phyloP scores from a whole-genome alignment of 176 grass and related monocot species.

The Paspalum vaginatum region DNA sequence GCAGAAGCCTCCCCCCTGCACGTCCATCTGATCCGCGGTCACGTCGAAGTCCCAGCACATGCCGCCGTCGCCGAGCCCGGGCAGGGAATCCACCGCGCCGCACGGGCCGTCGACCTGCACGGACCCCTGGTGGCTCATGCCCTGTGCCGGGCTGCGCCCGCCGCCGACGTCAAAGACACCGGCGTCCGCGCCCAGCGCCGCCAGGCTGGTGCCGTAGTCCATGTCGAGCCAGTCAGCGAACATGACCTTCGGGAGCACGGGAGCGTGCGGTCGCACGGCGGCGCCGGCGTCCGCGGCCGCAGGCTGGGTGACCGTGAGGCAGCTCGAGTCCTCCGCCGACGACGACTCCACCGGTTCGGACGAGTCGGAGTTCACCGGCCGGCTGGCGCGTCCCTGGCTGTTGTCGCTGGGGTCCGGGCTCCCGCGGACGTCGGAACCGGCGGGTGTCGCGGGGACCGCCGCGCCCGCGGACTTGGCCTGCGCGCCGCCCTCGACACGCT shows the following conservation, averaged over 20 bases:
- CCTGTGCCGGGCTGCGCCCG: slow-evolving; percentile 13
- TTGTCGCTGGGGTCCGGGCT: slow-evolving; percentile 36
- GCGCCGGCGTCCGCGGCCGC: background rate
- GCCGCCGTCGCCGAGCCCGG: slow-evolving; percentile 50
- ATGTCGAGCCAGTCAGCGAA: slow-evolving; percentile 90
- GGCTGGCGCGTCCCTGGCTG: slow-evolving; percentile 24
- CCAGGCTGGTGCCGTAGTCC: slow-evolving; percentile 54
- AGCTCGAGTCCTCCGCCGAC: slow-evolving; percentile 56
- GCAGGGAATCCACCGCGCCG: slow-evolving; percentile 36
- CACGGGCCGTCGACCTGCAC: slow-evolving; percentile 43
- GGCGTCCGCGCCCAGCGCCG: slow-evolving; percentile 26
- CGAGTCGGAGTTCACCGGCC: slow-evolving; percentile 50
- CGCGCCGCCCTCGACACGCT: slow-evolving; percentile 58
- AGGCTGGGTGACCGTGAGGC: slow-evolving; percentile 41
- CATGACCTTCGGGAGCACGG: slow-evolving; percentile 73
- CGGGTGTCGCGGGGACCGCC: slow-evolving; percentile 32
- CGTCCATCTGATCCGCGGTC: slow-evolving; percentile 42
- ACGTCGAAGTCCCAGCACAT: slow-evolving; percentile 60
- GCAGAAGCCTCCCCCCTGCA: slow-evolving; percentile 47
- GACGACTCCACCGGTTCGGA: slow-evolving; percentile 47
- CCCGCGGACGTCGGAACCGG: slow-evolving; percentile 15
- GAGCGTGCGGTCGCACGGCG: slow-evolving; percentile 38
- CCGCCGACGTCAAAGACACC: slow-evolving; percentile 32
- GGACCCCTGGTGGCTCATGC: slow-evolving; percentile 46
- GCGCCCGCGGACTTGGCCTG: background rate